Conservation (phyloP, 176 grass and related monocot genomes). For the Triticum timopheevii region DNA sequence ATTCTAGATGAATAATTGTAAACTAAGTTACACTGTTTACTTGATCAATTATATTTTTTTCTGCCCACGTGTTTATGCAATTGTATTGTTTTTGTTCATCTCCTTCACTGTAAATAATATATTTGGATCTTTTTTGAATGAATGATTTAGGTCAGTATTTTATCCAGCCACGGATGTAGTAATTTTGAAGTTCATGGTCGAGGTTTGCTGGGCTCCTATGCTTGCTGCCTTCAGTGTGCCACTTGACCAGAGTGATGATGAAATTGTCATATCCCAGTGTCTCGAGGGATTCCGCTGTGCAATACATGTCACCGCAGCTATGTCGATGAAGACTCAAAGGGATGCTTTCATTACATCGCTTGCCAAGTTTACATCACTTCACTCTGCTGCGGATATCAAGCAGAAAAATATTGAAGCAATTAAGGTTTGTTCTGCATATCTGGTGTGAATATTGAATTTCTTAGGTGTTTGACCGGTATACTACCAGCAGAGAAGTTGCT, state of each 20-base stretch:
- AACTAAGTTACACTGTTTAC: constrained; percentile 6
- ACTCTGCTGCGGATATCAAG: constrained; percentile 92
- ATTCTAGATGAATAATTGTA: constrained; percentile 19
- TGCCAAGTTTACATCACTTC: constrained; percentile 98
- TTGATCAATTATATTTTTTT: constrained; percentile 24
- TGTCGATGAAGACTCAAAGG: constrained; percentile 99
- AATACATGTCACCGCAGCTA: constrained; percentile 95
- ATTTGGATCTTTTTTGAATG: constrained; percentile 21
- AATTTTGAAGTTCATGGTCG: constrained; percentile 96
- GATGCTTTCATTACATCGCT: constrained; percentile 97
- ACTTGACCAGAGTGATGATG: constrained; percentile 90
- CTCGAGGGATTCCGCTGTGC: constrained; percentile 95
- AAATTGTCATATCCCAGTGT: constrained; percentile 80
- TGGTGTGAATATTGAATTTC: constrained; percentile 28
- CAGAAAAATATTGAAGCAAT: constrained; percentile 97
- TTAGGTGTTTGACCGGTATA: background rate
- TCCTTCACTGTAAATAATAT: constrained; percentile 37
- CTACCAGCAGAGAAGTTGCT: background rate
- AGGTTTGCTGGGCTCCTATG: constrained; percentile 99
- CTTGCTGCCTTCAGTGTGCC: constrained; percentile 98
- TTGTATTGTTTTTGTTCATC: constrained; percentile 14
- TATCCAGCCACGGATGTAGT: constrained; percentile 95
- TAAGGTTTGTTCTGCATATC: constrained; percentile 67
- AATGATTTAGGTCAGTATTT: constrained; percentile 84
- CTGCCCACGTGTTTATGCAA: background rate